Conservation (phyloP, 176 grass and related monocot species). For the Poa pratensis region DNA sequence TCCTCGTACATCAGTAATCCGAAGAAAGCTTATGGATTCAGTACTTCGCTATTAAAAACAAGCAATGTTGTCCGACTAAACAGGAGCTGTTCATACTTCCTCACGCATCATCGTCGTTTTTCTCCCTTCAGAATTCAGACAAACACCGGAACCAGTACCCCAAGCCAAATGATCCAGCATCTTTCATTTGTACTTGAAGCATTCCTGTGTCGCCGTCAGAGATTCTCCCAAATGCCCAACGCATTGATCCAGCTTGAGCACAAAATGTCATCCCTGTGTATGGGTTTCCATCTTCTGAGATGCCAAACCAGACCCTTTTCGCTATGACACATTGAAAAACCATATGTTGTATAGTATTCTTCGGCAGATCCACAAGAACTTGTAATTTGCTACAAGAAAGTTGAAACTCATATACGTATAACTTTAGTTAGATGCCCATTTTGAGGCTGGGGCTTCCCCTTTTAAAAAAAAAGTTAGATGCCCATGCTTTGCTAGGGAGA, state of each 20-base stretch:
- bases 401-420: too few relatives aligned
- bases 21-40: not conserved
- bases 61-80: not conserved
- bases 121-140: not conserved
- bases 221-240: not conserved
- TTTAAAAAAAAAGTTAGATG: too few relatives aligned
- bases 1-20: not conserved
- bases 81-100: not conserved
- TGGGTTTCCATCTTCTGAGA: not conserved
- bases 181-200: not conserved
- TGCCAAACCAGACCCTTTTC: not conserved
- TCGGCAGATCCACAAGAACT: too few relatives aligned
- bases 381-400: too few relatives aligned
- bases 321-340: too few relatives aligned
- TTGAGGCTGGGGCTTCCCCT: too few relatives aligned
- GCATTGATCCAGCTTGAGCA: not conserved
- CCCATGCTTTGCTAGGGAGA: too few relatives aligned
- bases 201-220: not conserved
- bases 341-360: not conserved
- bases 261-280: not conserved
- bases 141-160: not conserved
- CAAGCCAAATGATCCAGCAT: not conserved
- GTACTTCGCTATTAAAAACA: not conserved
- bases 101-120: not conserved
- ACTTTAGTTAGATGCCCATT: too few relatives aligned